Conservation (phyloP, 208 protist species). For the Wallacemonas collosoma region DNA sequence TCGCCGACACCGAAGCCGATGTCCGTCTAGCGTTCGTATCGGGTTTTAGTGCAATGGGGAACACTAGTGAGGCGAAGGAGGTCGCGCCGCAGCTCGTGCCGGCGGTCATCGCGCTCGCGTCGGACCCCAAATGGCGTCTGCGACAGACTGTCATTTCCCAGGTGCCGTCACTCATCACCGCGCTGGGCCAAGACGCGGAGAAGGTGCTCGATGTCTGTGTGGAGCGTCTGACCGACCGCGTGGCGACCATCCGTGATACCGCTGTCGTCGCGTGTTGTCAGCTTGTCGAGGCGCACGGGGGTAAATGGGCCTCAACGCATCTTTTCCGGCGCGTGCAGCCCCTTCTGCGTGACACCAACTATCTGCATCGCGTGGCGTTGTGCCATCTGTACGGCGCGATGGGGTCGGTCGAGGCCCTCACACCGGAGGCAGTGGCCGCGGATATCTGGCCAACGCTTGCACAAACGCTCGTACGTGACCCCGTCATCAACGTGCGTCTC, state of each 20-base stretch:
- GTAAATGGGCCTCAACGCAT: slow-evolving; percentile 51
- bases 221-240: slow-evolving; percentile 76
- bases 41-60: slow-evolving; percentile 86
- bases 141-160: slow-evolving; percentile 85
- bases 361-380: slow-evolving; percentile 77
- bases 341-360: slow-evolving; percentile 65
- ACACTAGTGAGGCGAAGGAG: slow-evolving; percentile 79
- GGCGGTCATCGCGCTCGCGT: slow-evolving; percentile 74
- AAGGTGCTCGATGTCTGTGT: slow-evolving; percentile 86
- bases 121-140: slow-evolving; percentile 88
- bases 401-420: slow-evolving; percentile 50
- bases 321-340: slow-evolving; percentile 71
- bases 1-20: slow-evolving; percentile 78
- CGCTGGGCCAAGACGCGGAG: slow-evolving; percentile 62
- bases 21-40: slow-evolving; percentile 86
- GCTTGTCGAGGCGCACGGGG: slow-evolving; percentile 69
- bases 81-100: slow-evolving; percentile 85
- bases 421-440: slow-evolving; percentile 44
- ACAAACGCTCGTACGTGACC: slow-evolving; percentile 58
- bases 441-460: slow-evolving; percentile 67
- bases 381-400: slow-evolving; percentile 77
- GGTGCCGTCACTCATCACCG: slow-evolving; percentile 83
- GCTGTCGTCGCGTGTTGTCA: slow-evolving; percentile 84
- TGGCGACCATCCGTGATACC: slow-evolving; percentile 83
- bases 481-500: slow-evolving; percentile 83